These are phyloP conservation scores for Kappamyces sp. DNA, from an alignment of 192 early-diverging fungal species.

Conservation along the genomic window DNA sequence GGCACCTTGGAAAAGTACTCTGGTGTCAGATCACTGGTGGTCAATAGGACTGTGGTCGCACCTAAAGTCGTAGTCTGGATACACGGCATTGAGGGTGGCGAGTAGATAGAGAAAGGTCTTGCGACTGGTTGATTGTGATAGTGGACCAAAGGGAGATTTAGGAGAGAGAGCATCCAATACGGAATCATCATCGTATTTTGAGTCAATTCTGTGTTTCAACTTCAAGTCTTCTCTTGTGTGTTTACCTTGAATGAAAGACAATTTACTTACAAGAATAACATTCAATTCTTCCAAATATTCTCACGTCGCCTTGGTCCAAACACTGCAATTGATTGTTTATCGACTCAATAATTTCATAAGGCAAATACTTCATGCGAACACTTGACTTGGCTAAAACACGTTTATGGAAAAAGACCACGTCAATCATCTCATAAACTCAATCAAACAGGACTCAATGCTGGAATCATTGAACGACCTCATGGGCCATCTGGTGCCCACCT, in stretches of 20 bases:
- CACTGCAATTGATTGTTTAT: constrained; percentile 82
- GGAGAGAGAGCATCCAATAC: constrained; percentile 19
- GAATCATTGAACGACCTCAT: too few species aligned
- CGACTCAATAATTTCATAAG: constrained; percentile 69
- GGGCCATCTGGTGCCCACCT: too few species aligned
- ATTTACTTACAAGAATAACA: constrained; percentile 95
- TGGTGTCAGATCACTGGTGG: constrained; percentile 66
- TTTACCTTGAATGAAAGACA: constrained; percentile 64
- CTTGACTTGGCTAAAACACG: too few species aligned
- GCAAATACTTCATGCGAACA: constrained; percentile 94
- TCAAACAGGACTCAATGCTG: too few species aligned
- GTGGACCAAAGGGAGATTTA: constrained; percentile 57
- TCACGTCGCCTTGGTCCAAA: constrained; percentile 75
- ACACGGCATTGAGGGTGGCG: constrained; percentile 91
- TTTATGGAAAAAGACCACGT: too few species aligned
- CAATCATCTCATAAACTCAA: too few species aligned
- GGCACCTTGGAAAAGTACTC: constrained; percentile 76
- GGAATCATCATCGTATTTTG: constrained; percentile 65
- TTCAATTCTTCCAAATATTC: constrained; percentile 79
- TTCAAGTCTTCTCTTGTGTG: constrained; percentile 89
- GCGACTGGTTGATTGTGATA: constrained; percentile 75
- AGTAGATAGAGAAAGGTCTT: constrained; percentile 92
- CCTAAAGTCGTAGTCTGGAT: constrained; percentile 97
- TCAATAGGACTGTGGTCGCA: constrained; percentile 22
- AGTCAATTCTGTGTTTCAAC: constrained; percentile 81